These are phyloP conservation scores for Syzygium malaccense DNA, from an alignment of 441 rosid species.

Conservation along the genomic window DNA sequence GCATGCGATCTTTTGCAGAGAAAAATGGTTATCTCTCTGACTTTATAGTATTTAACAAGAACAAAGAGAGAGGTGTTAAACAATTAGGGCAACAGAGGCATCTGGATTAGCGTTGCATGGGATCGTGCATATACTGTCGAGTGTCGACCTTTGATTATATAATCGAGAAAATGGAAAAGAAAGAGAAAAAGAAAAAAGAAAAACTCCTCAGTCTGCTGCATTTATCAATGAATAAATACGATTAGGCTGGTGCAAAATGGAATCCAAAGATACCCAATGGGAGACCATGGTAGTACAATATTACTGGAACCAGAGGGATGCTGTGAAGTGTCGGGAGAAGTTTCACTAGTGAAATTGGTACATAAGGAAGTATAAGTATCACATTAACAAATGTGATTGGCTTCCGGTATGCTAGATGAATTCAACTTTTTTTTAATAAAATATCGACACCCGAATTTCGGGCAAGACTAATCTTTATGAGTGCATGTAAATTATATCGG, in stretches of 20 bases:
- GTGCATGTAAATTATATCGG: not conserved
- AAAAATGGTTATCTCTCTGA: not conserved
- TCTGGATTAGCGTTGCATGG: conserved; percentile 1
- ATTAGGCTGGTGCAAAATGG: not conserved
- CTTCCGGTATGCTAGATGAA: not conserved
- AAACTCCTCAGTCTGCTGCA: not conserved
- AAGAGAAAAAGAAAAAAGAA: not conserved
- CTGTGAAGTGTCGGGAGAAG: not conserved
- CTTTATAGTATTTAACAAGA: not conserved
- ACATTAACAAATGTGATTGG: not conserved
- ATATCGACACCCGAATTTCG: not conserved
- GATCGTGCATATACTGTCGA: not conserved
- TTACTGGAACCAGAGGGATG: not conserved
- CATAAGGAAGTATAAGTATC: too few relatives aligned
- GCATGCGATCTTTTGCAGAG: not conserved
- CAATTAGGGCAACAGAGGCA: not conserved
- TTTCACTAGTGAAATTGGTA: not conserved
- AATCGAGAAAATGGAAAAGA: accelerated
- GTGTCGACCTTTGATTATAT: not conserved
- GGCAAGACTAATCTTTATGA: not conserved
- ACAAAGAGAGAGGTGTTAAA: not conserved
- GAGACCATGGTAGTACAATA: not conserved
- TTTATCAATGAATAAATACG: not conserved
- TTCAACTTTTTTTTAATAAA: not conserved
- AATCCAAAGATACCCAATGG: not conserved